Evolutionary conservation across 2,329 filamentous ascomycete species (phyloP).

Genomic region (Epichloe bromicola): DNA sequence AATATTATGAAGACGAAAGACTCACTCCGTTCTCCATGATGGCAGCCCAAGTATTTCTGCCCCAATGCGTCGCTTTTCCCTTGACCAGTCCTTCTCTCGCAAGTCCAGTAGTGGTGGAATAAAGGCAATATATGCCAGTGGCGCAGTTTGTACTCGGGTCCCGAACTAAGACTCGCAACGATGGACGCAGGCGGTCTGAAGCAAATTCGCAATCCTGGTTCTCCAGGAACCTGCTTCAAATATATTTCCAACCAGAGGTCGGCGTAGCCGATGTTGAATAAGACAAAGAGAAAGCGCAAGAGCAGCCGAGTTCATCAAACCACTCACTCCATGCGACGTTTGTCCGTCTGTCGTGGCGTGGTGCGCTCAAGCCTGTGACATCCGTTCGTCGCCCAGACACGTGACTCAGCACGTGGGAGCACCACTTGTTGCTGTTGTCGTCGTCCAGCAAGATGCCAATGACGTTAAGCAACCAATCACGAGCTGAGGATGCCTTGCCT

Average conservation of each 20-base stretch:
- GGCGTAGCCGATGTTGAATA: not conserved
- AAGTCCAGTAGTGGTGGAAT: not conserved
- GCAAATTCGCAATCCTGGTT: not conserved
- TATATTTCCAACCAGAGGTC: not conserved
- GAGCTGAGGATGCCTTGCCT: not conserved
- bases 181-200: not conserved
- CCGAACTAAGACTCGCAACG: not conserved
- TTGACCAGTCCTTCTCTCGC: not conserved
- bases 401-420: not conserved
- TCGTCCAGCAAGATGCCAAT: not conserved
- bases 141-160: not conserved
- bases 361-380: not conserved
- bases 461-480: not conserved
- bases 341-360: not conserved
- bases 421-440: not conserved
- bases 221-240: not conserved
- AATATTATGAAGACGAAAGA: not conserved
- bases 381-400: not conserved
- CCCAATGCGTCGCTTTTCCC: not conserved
- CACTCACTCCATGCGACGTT: not conserved
- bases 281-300: not conserved
- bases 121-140: no score
- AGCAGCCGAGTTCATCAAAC: not conserved
- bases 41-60: not conserved
- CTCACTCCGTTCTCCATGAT: constrained; percentile 12